Evolutionary conservation across 2,329 filamentous ascomycete species (phyloP), one percentile per base, ranked within the genome.

Genomic region (Cryphonectria parasitica): DNA sequence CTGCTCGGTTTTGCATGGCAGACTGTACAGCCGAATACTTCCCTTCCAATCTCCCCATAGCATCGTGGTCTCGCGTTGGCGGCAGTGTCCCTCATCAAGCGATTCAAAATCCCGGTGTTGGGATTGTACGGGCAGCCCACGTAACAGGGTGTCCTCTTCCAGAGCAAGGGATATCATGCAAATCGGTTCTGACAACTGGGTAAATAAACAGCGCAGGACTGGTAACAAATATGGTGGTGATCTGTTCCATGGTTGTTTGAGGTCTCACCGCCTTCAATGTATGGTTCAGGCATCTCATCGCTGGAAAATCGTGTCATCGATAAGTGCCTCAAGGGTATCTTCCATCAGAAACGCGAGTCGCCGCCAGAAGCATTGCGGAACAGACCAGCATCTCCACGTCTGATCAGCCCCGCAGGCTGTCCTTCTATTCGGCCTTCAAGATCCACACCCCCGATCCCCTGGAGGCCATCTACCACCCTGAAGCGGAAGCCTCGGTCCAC

Each of bases 401-500:
- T 31, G 13, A 19, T 58, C 54, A 31, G 6, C 25, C 13, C 54
- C 5, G 54, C 17, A 15, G 54, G 54, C 25, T 31, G 54, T 28
- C 54, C 54, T 58, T 39, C 62, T 54, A 66, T 43, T 62, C 54
- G 4, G 54, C 54, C 68, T 69, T 43, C 54, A 19, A 36, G 36
- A 66, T 43, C 54, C 62, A 69, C 62, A 66, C 52, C 19, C 36
- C 11, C 41, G 63, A 69, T 7, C 63, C 39, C 36, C 36, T 22
- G 28, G 11, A 19, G 49, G 60, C 64, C 41, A 60, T 17, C 34
- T n/a, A 31, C 69, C 49, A 11, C 64, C 25, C 43, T 64, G 45
- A 68, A 64, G 34, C 39, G 25, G 49, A 70, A 67, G 7, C 60
- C 15, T 10, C 52, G 39, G 6, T 60, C 65, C 8, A 39, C 65